Percentiles rank a stretch among this genome's conserved stretches.
phyloP scores from a whole-genome alignment of 441 rosid genomes.

The Adansonia rubrostipa region DNA sequence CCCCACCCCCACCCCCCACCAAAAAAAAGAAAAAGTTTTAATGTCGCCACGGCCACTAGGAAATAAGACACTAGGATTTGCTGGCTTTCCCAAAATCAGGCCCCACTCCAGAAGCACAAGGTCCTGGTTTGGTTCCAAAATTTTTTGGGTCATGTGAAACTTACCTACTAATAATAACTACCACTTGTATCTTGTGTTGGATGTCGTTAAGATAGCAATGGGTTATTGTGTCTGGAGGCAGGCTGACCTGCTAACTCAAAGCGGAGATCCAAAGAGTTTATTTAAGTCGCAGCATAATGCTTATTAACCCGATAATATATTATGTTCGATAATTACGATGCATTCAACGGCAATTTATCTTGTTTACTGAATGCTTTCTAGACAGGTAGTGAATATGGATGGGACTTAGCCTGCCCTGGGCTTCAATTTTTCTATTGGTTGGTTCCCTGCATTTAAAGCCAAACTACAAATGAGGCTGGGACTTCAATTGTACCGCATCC shows the following conservation, averaged over 20 bases:
- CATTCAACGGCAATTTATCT: too few relatives aligned
- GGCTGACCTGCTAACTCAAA: not conserved
- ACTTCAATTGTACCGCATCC: not conserved
- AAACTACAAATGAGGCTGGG: conserved; percentile 7
- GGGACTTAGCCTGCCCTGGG: not conserved
- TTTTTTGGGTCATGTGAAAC: conserved; percentile 37
- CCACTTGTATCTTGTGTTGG: conserved; percentile 40
- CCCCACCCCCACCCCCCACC: not conserved
- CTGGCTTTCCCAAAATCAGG: not conserved
- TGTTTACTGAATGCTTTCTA: too few relatives aligned
- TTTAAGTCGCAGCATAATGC: not conserved
- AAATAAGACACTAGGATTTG: not conserved
- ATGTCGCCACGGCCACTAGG: not conserved
- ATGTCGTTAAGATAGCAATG: conserved; percentile 28
- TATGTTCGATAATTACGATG: not conserved
- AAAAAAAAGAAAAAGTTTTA: not conserved
- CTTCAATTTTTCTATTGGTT: not conserved
- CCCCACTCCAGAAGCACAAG: conserved; percentile 20
- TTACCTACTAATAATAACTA: conserved; percentile 50
- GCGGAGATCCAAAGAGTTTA: not conserved
- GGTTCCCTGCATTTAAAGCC: conserved; percentile 19
- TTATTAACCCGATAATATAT: not conserved
- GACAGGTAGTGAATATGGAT: not conserved
- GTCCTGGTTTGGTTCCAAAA: conserved; percentile 20
- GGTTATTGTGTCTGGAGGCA: not conserved